Conservation (phyloP, 169 alveolate genomes). For the Eimeria tenella region DNA sequence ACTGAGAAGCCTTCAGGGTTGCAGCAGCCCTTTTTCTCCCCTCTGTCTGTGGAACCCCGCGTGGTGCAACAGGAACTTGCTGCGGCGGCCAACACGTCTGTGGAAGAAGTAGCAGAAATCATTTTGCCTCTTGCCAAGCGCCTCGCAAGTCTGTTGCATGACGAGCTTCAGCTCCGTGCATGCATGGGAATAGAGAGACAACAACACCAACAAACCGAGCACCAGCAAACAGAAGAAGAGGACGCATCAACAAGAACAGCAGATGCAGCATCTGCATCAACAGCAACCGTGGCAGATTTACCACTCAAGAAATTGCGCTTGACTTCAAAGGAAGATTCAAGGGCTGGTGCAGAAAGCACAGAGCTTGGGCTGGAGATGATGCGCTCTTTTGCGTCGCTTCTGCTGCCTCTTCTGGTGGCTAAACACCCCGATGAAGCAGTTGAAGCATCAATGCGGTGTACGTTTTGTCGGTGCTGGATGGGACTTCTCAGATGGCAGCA, state of each 20-base stretch:
- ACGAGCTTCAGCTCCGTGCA: slow-evolving; percentile 15
- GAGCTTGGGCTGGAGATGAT: slow-evolving; percentile 17
- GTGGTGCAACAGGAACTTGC: slow-evolving; percentile 69
- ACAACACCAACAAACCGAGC: not conserved
- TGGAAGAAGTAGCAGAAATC: slow-evolving; percentile 35
- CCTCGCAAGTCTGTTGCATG: slow-evolving; percentile 47
- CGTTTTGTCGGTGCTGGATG: slow-evolving; percentile 75
- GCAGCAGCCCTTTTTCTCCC: not conserved
- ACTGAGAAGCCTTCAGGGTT: not conserved
- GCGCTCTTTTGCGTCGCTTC: slow-evolving; percentile 14
- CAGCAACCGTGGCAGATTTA: slow-evolving; percentile 4
- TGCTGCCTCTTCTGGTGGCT: slow-evolving; percentile 60
- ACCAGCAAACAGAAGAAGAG: slow-evolving; percentile 7
- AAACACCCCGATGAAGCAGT: slow-evolving; percentile 40
- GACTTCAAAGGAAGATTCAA: not conserved
- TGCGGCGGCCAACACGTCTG: slow-evolving; percentile 54
- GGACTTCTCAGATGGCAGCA: slow-evolving; percentile 51
- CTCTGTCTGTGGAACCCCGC: not conserved
- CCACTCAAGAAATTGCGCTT: slow-evolving; percentile 57
- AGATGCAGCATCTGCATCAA: slow-evolving; percentile 16
- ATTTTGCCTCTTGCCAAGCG: slow-evolving; percentile 12
- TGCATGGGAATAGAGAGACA: not conserved
- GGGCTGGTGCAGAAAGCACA: not conserved
- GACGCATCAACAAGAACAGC: slow-evolving; percentile 10
- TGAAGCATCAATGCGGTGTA: slow-evolving; percentile 36